A percentile compares a stretch with the other conserved stretches of the same genome.
Evolutionary conservation across 345 rosid genomes (phyloP).

Genomic region (Salix exigua): DNA sequence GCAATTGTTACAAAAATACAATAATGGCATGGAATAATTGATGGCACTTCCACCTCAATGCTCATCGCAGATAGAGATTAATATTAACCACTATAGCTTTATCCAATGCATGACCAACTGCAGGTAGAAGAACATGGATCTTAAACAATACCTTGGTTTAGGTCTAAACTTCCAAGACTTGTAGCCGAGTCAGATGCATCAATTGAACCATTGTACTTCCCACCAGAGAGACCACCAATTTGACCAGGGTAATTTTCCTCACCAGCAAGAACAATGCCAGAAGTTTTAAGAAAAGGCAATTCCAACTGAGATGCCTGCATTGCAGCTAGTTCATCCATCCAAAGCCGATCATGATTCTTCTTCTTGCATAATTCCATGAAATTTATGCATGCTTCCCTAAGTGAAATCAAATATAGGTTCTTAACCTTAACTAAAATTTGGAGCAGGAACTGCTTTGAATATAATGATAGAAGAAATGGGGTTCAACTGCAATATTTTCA

Average conservation of each 20-base stretch:
- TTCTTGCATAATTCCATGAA: conserved; percentile 86
- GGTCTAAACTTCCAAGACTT: conserved; percentile 54
- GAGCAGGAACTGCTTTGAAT: not conserved
- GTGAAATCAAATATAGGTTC: conserved; percentile 6
- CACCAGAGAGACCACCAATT: conserved; percentile 27
- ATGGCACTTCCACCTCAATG: not conserved
- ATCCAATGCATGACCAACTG: conserved; percentile 2
- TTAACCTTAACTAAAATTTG: not conserved
- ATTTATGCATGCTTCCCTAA: conserved; percentile 88
- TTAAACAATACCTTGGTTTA: conserved; percentile 46
- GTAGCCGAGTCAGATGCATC: conserved; percentile 44
- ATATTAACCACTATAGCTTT: not conserved
- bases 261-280: conserved; percentile 72
- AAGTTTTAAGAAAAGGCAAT: conserved; percentile 64
- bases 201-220: conserved; percentile 38
- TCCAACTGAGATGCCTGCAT: conserved; percentile 88
- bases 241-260: conserved; percentile 56
- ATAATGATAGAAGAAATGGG: not conserved
- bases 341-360: conserved; percentile 88
- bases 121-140: not conserved
- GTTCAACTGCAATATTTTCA: not conserved
- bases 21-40: not conserved
- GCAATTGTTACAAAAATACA: not conserved
- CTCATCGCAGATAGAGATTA: not conserved
- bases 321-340: conserved; percentile 93